A percentile compares a stretch with the other conserved stretches of the same genome.
Conservation (phyloP, 768 basidiomycete genomes). For the Hypholoma fasciculare region DNA sequence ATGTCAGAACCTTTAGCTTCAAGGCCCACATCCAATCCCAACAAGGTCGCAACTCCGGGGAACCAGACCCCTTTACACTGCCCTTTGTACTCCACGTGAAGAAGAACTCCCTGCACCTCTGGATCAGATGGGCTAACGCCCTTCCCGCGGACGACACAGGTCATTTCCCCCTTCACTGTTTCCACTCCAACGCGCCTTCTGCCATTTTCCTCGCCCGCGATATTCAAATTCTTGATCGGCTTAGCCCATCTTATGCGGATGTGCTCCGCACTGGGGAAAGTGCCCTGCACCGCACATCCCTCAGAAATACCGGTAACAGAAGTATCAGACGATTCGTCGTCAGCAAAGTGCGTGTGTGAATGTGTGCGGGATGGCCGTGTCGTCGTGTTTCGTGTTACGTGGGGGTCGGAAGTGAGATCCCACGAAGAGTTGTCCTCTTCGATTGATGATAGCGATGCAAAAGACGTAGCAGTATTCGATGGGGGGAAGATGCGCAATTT, state of each 20-base stretch:
- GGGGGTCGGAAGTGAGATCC: slow-evolving; percentile 78
- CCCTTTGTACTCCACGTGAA: slow-evolving; percentile 71
- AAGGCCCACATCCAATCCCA: slow-evolving; percentile 76
- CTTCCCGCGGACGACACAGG: slow-evolving; percentile 57
- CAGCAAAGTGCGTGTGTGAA: slow-evolving; percentile 72
- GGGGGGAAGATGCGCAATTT: slow-evolving; percentile 76
- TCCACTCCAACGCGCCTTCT: slow-evolving; percentile 70
- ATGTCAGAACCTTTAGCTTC: slow-evolving; percentile 70
- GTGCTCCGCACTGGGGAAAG: slow-evolving; percentile 76
- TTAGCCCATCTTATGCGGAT: slow-evolving; percentile 80
- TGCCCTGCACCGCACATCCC: slow-evolving; percentile 70
- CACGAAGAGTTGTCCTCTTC: slow-evolving; percentile 70
- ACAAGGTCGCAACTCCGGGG: slow-evolving; percentile 77
- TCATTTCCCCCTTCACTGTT: slow-evolving; percentile 68
- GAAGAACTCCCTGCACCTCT: slow-evolving; percentile 52
- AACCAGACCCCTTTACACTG: slow-evolving; percentile 80
- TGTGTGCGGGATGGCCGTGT: slow-evolving; percentile 51
- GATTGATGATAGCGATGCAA: slow-evolving; percentile 74
- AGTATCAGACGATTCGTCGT: slow-evolving; percentile 82
- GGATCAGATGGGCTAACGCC: slow-evolving; percentile 33
- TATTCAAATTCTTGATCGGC: slow-evolving; percentile 49
- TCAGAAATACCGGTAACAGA: slow-evolving; percentile 54
- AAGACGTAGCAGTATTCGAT: slow-evolving; percentile 49
- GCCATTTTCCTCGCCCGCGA: slow-evolving; percentile 47
- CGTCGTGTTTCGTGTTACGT: slow-evolving; percentile 57